Evolutionary conservation across 1,139 yeast species (phyloP), one percentile per base, ranked within the genome.

Genomic region (Blastobotrys serpentis): DNA sequence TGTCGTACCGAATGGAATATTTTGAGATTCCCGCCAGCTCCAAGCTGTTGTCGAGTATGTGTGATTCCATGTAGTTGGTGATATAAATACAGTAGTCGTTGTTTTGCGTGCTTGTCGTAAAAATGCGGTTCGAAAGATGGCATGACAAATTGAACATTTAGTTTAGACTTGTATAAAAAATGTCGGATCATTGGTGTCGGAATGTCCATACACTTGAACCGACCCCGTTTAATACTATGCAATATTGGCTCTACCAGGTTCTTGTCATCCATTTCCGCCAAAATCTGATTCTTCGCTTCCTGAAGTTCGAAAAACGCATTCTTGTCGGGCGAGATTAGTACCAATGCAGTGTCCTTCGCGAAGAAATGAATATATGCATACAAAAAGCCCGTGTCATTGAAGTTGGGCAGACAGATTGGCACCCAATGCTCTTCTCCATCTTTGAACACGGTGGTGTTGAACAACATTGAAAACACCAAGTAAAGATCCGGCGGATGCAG

Each of bases 381-480:
- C 6, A 92, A 69, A 59, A 89, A 94, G 11, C 98, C 98, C 54
- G 82, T 81, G 2, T 87, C 72, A 63, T 92, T 92, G 70, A 92
- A 92, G 56, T 86, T 80, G 0, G 98, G 96, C 66, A 92, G 75
- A 64, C 98, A 92, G 1, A 92, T 74, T 0, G 98, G 98, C 11
- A 88, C 78, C 98, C 98, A 92, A 53, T 88, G 78, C 59, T 90
- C 96, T 56, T 86, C 92, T 44, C 73, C 74, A 17, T 73, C 73
- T 42, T 66, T 69, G 58, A 77, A 77, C 1, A 79, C 70, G 22
- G 70, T 67, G 8, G 81, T 75, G 56, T 79, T 78, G 62, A 76
- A 79, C 1, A 84, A 74, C 70, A 84, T 74, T 23, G 82, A 78
- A 56, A 83, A 82, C 22, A 84, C 64, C 11, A 84, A 68, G 51